Percentiles rank a stretch among this genome's conserved stretches.
Conservation (phyloP, 192 early-diverging fungal species). For the Haplosporangium gracile region DNA sequence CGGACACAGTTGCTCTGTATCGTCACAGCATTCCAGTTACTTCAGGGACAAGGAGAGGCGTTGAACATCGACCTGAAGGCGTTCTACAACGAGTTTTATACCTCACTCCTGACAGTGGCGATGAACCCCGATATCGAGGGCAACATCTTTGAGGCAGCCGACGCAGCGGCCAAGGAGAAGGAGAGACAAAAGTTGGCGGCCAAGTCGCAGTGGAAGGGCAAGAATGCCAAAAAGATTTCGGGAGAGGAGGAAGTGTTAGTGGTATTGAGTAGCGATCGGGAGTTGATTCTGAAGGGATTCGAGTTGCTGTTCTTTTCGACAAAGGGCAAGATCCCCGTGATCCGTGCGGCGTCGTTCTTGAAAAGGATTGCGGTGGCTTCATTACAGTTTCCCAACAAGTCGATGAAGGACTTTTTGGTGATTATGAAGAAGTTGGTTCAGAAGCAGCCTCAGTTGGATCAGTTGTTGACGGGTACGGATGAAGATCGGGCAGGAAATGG, state of each 20-base stretch:
- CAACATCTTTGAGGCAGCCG: constrained; percentile 55
- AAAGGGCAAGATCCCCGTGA: constrained; percentile 75
- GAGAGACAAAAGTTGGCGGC: constrained; percentile 47
- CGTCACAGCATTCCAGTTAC: constrained; percentile 88
- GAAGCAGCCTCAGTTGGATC: constrained; percentile 67
- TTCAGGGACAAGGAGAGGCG: constrained; percentile 93
- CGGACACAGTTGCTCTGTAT: constrained; percentile 88
- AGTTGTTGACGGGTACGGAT: constrained; percentile 59
- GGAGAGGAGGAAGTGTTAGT: constrained; percentile 57
- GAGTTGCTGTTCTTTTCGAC: constrained; percentile 89
- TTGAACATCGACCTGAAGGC: constrained; percentile 94
- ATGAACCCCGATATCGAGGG: constrained; percentile 74
- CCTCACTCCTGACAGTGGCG: constrained; percentile 77
- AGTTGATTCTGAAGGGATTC: constrained; percentile 85
- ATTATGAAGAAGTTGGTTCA: constrained; percentile 72
- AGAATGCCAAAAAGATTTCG: constrained; percentile 35
- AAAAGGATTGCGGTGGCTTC: constrained; percentile 84
- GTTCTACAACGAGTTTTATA: constrained; percentile 91
- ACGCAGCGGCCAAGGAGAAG: constrained; percentile 45
- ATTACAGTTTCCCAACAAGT: constrained; percentile 83
- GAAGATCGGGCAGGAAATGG: constrained; percentile 76
- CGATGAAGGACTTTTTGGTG: constrained; percentile 76
- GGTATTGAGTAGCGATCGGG: constrained; percentile 75
- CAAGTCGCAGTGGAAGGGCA: constrained; percentile 45
- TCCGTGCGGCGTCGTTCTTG: constrained; percentile 88